Percentiles rank a stretch among this genome's conserved stretches.
phyloP scores from a whole-genome alignment of 129 eudicot species.

The Calendula officinalis region DNA sequence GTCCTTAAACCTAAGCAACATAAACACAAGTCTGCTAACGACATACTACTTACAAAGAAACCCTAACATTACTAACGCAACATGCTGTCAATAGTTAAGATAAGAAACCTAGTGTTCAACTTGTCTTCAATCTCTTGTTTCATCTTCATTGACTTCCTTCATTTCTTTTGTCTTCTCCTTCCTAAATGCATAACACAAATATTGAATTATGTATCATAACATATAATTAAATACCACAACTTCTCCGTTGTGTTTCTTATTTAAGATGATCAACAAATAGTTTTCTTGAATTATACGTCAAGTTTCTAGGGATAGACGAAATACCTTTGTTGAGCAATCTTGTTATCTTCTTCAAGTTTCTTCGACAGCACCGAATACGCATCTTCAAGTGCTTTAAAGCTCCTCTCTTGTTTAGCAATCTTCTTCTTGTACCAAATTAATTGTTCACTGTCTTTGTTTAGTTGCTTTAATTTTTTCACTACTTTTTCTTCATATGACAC shows the following conservation, averaged over 20 bases:
- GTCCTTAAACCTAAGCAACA: not conserved
- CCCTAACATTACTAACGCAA: not conserved
- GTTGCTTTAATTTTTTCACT: slow-evolving; percentile 49
- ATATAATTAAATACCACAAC: not conserved
- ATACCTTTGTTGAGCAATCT: slow-evolving; percentile 19
- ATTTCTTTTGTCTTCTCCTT: slow-evolving; percentile 50
- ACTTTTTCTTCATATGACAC: slow-evolving; percentile 68
- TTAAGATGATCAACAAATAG: not conserved
- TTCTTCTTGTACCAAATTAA: slow-evolving; percentile 51
- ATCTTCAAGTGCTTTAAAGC: slow-evolving; percentile 58
- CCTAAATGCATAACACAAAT: slow-evolving; percentile 21
- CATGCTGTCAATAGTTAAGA: slow-evolving; percentile 2
- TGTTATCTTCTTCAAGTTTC: slow-evolving; percentile 55
- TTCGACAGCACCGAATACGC: slow-evolving; percentile 38
- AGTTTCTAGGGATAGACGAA: not conserved
- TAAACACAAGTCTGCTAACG: slow-evolving; percentile 2
- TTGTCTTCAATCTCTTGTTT: slow-evolving; percentile 43
- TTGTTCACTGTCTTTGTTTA: slow-evolving; percentile 78
- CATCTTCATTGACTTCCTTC: slow-evolving; percentile 42
- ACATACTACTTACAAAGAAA: slow-evolving; percentile 7
- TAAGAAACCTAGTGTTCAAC: slow-evolving; percentile 34
- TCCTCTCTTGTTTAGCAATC: slow-evolving; percentile 52
- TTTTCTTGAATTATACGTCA: not conserved
- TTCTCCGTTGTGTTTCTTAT: not conserved
- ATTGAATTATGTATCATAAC: not conserved